phyloP scores from a whole-genome alignment of 2,329 filamentous ascomycete species.

The Teratosphaeria zuluensis region DNA sequence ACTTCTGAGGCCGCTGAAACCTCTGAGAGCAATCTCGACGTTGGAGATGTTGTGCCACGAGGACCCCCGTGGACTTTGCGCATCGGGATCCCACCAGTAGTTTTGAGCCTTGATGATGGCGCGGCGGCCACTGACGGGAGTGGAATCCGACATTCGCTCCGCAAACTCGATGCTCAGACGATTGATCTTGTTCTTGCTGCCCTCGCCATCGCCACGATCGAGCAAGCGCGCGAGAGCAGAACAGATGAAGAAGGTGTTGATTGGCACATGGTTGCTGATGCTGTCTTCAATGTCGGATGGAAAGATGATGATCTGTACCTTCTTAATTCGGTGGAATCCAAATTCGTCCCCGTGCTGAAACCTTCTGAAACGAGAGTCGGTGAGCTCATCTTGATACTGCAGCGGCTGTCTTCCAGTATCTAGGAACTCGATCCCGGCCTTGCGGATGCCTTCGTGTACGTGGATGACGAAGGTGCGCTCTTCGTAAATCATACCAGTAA shows the following conservation, averaged over 20 bases:
- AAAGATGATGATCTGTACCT: conserved; percentile 18
- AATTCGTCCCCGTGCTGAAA: conserved; percentile 16
- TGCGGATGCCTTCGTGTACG: conserved; percentile 18
- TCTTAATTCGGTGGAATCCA: conserved; percentile 20
- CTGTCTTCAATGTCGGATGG: conserved; percentile 6
- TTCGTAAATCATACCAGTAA: conserved; percentile 17
- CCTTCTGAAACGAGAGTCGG: conserved; percentile 18
- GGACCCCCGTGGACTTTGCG: conserved; percentile 11
- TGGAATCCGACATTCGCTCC: background rate
- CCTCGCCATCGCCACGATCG: conserved; percentile 6
- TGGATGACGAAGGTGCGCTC: conserved; percentile 22
- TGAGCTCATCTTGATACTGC: conserved; percentile 14
- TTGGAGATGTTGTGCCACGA: conserved; percentile 16
- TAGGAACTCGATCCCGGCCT: conserved; percentile 23
- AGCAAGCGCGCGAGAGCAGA: conserved; percentile 18
- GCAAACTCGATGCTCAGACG: conserved; percentile 17
- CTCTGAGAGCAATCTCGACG: conserved; percentile 19
- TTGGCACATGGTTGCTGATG: conserved; percentile 9
- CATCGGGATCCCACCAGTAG: conserved; percentile 17
- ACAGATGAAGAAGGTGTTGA: conserved; percentile 24
- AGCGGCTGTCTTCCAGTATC: conserved; percentile 22
- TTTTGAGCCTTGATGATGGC: conserved; percentile 8
- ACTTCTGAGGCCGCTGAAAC: conserved; percentile 14
- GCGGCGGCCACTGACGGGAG: background rate
- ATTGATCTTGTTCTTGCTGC: conserved; percentile 11